These are phyloP conservation scores for Teratosphaeria nubilosa DNA, from an alignment of 2,329 filamentous ascomycete genomes.

Conservation along the genomic window DNA sequence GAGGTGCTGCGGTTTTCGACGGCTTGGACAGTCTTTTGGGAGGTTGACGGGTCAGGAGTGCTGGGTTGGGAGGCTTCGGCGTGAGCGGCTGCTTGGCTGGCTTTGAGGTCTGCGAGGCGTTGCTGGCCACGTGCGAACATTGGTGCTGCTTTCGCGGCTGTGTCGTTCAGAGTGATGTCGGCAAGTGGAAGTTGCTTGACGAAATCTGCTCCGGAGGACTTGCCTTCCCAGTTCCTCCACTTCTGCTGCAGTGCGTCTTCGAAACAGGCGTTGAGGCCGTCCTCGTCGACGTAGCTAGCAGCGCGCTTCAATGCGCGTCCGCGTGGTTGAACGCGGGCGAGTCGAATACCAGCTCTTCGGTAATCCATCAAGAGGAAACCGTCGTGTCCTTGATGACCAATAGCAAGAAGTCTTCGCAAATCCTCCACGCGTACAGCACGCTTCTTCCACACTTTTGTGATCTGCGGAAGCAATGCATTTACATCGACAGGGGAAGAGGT, in stretches of 20 bases:
- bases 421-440: slow-evolving; percentile 37
- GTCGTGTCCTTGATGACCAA: slow-evolving; percentile 21
- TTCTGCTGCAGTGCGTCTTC: slow-evolving; percentile 36
- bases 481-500: slow-evolving; percentile 35
- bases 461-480: slow-evolving; percentile 28
- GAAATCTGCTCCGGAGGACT: slow-evolving; percentile 33
- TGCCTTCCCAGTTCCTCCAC: slow-evolving; percentile 33
- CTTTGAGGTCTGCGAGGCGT: slow-evolving; percentile 59
- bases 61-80: slow-evolving; percentile 2
- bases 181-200: slow-evolving; percentile 48
- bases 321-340: slow-evolving; percentile 9
- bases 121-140: slow-evolving; percentile 57
- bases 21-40: slow-evolving; percentile 28
- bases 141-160: slow-evolving; percentile 43
- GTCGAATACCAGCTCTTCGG: slow-evolving; percentile 20
- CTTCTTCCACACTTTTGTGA: slow-evolving; percentile 36
- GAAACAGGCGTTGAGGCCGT: slow-evolving; percentile 40
- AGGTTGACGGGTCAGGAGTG: not conserved
- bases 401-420: slow-evolving; percentile 35
- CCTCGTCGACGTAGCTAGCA: slow-evolving; percentile 21
- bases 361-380: slow-evolving; percentile 19
- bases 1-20: slow-evolving; percentile 31
- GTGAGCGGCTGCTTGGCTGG: slow-evolving; percentile 29
- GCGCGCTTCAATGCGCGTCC: slow-evolving; percentile 12
- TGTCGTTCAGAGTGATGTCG: slow-evolving; percentile 42